A percentile compares a stretch with the other conserved stretches of the same genome.
phyloP scores from a whole-genome alignment of 2,329 filamentous ascomycete genomes.

The Phaeosphaeriaceae sp. region DNA sequence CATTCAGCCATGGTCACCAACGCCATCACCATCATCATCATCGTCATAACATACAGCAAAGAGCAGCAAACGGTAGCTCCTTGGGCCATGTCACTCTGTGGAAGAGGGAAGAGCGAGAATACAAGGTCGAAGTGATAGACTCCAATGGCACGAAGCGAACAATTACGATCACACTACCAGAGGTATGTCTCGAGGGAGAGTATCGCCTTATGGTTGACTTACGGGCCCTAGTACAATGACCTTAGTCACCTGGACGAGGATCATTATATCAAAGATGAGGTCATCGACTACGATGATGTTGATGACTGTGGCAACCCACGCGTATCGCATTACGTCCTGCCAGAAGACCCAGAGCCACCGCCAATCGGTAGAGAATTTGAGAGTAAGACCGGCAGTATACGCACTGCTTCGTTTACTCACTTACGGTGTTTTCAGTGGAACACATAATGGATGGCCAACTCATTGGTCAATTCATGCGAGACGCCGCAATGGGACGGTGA shows the following conservation, averaged over 20 bases:
- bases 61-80: background rate
- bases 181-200: background rate
- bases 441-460: slow-evolving; percentile 8
- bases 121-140: background rate
- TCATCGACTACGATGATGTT: slow-evolving; percentile 5
- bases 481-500: slow-evolving; percentile 6
- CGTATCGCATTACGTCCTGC: background rate
- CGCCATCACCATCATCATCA: background rate
- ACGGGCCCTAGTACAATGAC: background rate
- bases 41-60: background rate
- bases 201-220: background rate
- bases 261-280: slow-evolving; percentile 3
- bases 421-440: slow-evolving; percentile 7
- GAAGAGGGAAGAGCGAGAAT: background rate
- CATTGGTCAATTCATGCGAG: slow-evolving; percentile 7
- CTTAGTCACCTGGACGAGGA: background rate
- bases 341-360: too few species aligned
- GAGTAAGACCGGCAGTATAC: background rate
- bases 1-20: background rate
- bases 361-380: background rate
- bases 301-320: slow-evolving; percentile 5
- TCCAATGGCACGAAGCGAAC: background rate
- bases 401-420: background rate
- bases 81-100: background rate
- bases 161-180: slow-evolving; percentile 2